A percentile compares a stretch with the other conserved stretches of the same genome.
These are phyloP conservation scores for Globisporangium mamillatum DNA, from an alignment of 352 stramenopile genomes.

Conservation along the genomic window DNA sequence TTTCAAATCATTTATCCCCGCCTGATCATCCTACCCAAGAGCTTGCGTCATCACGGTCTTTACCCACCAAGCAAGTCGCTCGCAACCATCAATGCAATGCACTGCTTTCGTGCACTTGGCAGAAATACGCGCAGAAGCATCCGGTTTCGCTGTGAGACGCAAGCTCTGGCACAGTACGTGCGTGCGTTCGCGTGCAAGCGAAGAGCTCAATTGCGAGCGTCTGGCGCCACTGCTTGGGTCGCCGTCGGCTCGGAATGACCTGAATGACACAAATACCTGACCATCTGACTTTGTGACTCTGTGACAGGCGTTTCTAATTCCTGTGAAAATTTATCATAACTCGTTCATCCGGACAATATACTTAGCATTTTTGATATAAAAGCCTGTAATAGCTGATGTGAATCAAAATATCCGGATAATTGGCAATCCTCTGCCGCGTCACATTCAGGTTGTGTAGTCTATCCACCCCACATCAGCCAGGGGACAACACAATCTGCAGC, in stretches of 20 bases:
- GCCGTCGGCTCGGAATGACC: not conserved
- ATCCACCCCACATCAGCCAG: not conserved
- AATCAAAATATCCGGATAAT: constrained; percentile 1
- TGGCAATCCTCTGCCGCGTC: constrained; percentile 6
- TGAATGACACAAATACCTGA: not conserved
- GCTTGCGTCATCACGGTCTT: not conserved
- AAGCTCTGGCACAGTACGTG: not conserved
- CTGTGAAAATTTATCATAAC: not conserved
- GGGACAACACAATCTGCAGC: not conserved
- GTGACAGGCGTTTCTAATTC: constrained; percentile 9
- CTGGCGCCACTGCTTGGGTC: constrained; percentile 1
- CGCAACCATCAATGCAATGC: not conserved
- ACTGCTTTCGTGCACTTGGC: not conserved
- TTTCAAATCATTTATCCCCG: not conserved
- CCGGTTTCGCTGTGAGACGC: not conserved
- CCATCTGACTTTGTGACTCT: not conserved
- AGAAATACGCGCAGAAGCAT: not conserved
- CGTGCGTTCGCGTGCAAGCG: not conserved
- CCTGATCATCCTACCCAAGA: not conserved
- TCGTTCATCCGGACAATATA: not conserved
- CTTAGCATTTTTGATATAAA: not conserved
- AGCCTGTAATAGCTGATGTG: not conserved
- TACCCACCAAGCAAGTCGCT: not conserved
- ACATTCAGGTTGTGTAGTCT: constrained; percentile 6
- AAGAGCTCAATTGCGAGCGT: not conserved